Evolutionary conservation across 2,329 filamentous ascomycete genomes (phyloP), one percentile per base, ranked within the genome.

Genomic region (Sodiomyces alkalinus): DNA sequence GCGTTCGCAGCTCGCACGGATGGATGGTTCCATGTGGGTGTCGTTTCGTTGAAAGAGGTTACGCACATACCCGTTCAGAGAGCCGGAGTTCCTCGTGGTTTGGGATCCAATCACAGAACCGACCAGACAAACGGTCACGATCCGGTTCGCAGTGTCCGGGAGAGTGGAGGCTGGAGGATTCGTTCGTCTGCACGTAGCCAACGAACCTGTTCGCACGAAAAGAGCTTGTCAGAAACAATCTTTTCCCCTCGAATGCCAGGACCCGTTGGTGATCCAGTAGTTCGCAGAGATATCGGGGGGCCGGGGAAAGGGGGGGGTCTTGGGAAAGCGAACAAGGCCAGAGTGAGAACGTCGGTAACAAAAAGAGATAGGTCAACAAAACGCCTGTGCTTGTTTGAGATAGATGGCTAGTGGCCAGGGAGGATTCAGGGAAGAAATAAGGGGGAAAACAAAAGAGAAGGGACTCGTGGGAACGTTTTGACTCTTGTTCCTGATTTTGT

Each of bases 401-500:
- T 23, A 20, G 23, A 19, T 19, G 28, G 21, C 26, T 5, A 28
- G n/a, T 8, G 19, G 14, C 14, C 19, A 19, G 20, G n/a, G n/a
- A n/a, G n/a, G n/a, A n/a, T 13, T 19, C 17, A 21, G 30, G 20
- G 29, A 27, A 29, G 32, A 30, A 14, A 27, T 19, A 21, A 25
- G 27, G 22, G 28, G 25, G 28, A 33, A 26, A 21, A 28, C 27
- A 29, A 36, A 31, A 36, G 28, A 26, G 31, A 22, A 34, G 24
- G 33, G 26, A 20, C 28, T 32, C 22, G 19, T 29, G 32, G 35
- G 28, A 38, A 37, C 29, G 36, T 36, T 32, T n/a, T n/a, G n/a
- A 38, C 34, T 36, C 36, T 30, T 38, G 34, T 37, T 34, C 34
- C 36, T 38, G 36, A 38, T 36, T 37, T 36, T 36, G 36, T 36